Evolutionary conservation across 176 grass and related monocot species (phyloP), one percentile per base, ranked within the genome.

Genomic region (Musa itinerans): DNA sequence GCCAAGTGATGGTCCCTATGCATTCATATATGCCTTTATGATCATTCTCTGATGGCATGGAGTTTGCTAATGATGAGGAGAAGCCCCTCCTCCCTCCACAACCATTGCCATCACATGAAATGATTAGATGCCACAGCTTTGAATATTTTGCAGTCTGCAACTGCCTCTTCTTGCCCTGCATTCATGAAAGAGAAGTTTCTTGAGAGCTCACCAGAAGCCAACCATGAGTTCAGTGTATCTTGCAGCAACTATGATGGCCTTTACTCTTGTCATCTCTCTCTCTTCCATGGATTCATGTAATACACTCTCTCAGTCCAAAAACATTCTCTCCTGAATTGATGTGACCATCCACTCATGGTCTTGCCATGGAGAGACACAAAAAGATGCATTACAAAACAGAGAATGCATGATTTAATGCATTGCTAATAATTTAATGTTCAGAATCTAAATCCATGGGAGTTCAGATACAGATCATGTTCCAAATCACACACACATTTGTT

Each of bases 191-290:
- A 43, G 34, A 43, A 68, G 57, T 50, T 75, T 78, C 68, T 69
- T 68, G 79, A 89, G 68, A 56, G 63, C 58, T 58, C 63, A 73
- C 49, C 34, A 22, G 85, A 54, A 82, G 73, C 71, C 12, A 76
- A 84, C 78, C 80, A 89, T 87, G 79, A 74, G 89, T 88, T 86
- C 93, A 88, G 78, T 92, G 92, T 86, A 86, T 81, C 80, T 73
- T 80, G 62, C 78, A 87, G 77, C 79, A 71, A 75, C 73, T 79
- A 43, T 43, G 34, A 43, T 43, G 34, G 34, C 34, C 34, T 43
- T 43, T 43, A 43, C 34, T 43, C 3, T 43, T 43, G 4, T 43
- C 34, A 43, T 43, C 34, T 29, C 34, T 43, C 34, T 43, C 34
- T 43, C 34, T 43, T 43, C 55, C 21, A 64, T 62, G 76, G 17